Evolutionary conservation across 2,329 filamentous ascomycete genomes (phyloP).

Genomic region (Ceratocystis cacaofunesta): DNA sequence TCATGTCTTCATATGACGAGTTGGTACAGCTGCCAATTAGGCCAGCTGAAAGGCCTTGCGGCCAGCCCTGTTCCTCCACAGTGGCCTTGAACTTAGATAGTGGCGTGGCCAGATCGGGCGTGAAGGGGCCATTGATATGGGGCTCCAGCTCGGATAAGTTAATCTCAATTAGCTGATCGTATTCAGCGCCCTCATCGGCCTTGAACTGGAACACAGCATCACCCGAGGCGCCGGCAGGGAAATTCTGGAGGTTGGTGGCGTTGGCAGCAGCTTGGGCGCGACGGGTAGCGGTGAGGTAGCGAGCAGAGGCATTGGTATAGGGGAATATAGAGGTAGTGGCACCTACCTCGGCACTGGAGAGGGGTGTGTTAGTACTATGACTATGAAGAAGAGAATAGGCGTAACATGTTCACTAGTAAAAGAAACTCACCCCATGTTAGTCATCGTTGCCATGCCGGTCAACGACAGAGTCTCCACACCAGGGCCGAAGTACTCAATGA

Average conservation of each 20-base stretch:
- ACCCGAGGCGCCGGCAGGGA: conserved; percentile 31
- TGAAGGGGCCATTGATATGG: conserved; percentile 94
- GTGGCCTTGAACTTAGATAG: conserved; percentile 78
- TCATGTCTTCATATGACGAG: conserved; percentile 98
- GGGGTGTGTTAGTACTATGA: not conserved
- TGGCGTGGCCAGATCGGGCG: conserved; percentile 85
- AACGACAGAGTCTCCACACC: conserved; percentile 79
- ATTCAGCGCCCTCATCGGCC: conserved; percentile 69
- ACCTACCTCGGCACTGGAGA: conserved; percentile 53
- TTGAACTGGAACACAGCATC: conserved; percentile 49
- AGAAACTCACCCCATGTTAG: conserved; percentile 55
- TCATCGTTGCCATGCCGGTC: conserved; percentile 85
- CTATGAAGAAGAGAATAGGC: not conserved
- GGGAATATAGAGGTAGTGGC: conserved; percentile 95
- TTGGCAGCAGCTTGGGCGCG: conserved; percentile 46
- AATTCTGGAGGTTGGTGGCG: conserved; percentile 45
- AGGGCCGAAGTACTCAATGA: conserved; percentile 87
- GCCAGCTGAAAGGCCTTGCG: conserved; percentile 75
- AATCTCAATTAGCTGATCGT: conserved; percentile 83
- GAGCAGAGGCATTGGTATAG: conserved; percentile 67
- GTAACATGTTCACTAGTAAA: too few species aligned
- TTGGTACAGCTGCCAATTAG: conserved; percentile 98
- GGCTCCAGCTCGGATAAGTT: conserved; percentile 82
- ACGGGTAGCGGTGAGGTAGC: conserved; percentile 77
- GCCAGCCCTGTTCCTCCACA: conserved; percentile 77